Base-by-base conservation (phyloP, 306 rosid genomes). In the Hippophae tibetana region DNA sequence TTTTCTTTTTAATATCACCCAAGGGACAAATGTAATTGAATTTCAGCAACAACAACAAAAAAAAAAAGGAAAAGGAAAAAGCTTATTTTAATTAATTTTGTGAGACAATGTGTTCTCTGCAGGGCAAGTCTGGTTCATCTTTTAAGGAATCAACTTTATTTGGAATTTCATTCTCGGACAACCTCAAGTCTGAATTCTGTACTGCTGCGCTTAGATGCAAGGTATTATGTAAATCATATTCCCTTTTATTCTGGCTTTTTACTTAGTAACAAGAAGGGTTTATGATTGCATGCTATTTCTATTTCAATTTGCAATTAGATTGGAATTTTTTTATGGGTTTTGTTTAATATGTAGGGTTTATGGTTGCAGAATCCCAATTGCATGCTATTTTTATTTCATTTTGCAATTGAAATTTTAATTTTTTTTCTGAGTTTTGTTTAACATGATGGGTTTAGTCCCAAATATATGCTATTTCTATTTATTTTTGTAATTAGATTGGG, bases 201-300 rank as follows among this genome's bases (percentile, higher is more conserved):
- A 82, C 89, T 61, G 81, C 84, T 75, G 78, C 89, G 46, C 64
- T 93, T 56, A 82, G 89, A 70, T 75, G 80, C 81, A 87, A 87
- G 99, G 99, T 86, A 23, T 3, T 43, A 48, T 42, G 66, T 9
- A 6, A 38, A 13, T 49, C 53, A 18, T 47, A n/a, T 7, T 42
- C 51, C 43, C 55, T 53, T 54, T 4, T 46, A 9, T 61, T 31
- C 38, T 31, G 38, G 38, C 0, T 31, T 31, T 31, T 31, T 0
- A 2, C 3, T 31, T 31, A 31, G 38, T 18, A 31, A 31, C 38
- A 31, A 31, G 38, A 31, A 31, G 38, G 38, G 38, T 31, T 31
- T 31, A 4, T 31, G 38, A 31, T 31, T 31, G 38, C 38, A 31
- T 31, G 3, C 38, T 31, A 31, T 31, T 31, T 1, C 38, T 31